Evolutionary conservation across 805 yeast species (phyloP).

Genomic region (Millerozyma miso): DNA sequence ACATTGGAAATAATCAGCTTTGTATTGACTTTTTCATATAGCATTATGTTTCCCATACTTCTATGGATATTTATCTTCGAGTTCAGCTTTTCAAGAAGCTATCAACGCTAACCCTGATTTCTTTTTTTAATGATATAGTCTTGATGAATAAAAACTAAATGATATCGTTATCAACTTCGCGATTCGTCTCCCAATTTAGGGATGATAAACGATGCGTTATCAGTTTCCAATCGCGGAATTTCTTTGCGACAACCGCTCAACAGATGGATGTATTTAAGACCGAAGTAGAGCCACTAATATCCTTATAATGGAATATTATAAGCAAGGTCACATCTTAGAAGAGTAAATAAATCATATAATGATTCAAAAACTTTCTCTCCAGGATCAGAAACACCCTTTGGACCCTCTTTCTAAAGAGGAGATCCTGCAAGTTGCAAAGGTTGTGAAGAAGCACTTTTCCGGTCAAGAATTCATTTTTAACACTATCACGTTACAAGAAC

Average conservation of each 20-base stretch:
- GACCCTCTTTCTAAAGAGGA: conserved; percentile 68
- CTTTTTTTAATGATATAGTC: no score
- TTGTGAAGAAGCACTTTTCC: conserved; percentile 46
- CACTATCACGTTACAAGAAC: conserved; percentile 69
- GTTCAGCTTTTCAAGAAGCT: conserved; percentile 1
- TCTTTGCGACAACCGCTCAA: background rate
- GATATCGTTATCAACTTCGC: no score
- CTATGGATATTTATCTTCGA: conserved; percentile 18
- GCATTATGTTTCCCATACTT: conserved; percentile 17
- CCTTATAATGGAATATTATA: no score
- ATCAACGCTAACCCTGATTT: no score
- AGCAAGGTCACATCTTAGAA: no score
- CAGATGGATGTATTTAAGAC: background rate
- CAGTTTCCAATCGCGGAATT: no score
- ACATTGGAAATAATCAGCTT: conserved; percentile 4
- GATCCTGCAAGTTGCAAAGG: conserved; percentile 52
- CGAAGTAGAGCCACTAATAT: background rate
- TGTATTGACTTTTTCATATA: conserved; percentile 15
- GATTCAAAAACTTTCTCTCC: conserved; percentile 4
- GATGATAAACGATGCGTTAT: no score
- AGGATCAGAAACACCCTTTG: conserved; percentile 45
- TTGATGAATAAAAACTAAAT: no score
- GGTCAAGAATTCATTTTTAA: conserved; percentile 53
- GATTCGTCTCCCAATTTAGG: no score
- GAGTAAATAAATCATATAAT: conserved; percentile 1